Evolutionary conservation across 2,329 filamentous ascomycete genomes (phyloP), one percentile per base, ranked within the genome.

Genomic region (Ascochyta koolunga): DNA sequence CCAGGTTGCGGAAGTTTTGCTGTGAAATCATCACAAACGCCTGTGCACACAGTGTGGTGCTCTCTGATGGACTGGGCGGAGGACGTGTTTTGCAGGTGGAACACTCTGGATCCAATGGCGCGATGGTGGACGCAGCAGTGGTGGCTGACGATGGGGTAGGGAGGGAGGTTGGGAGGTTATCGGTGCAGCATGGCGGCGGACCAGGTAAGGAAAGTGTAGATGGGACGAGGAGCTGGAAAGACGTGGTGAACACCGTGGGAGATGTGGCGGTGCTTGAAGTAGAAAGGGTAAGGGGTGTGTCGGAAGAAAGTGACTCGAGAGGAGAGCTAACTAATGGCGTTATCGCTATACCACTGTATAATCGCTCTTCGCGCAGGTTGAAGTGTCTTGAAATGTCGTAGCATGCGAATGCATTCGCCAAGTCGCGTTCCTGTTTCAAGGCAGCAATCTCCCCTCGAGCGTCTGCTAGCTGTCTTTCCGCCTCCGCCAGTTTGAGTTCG

Each of bases 1-100:
- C 70, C 13, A 74, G 48, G 16, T 66, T 67, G 1, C 70, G 59
- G 29, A 71, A 72, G 39, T 74, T 73, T 22, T 72, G 68, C 61
- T 73, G 69, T 31, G 64, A 54, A 5, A 74, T 73, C 44, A 74
- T 53, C 5, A 70, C 58, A 46, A 68, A 74, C 0, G 71, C 70
- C 32, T 72, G 67, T 2, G 68, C 69, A 44, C 70, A 74, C 8
- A 71, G 57, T 11, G 70, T 74, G 0, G 71, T 74, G 40, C 60
- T 67, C 48, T 73, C 70, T 1, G 60, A 64, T 2, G 67, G 66
- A 2, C 59, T 45, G 2, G 71, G 68, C 5, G 61, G 52, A 0
- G 69, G 70, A 0, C 65, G 60, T 2, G 61, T 67, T 13, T 62
- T 62, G 45, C 69, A 72, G 0, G 63, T 59, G 7, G 63, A 46